phyloP scores from a whole-genome alignment of 371 early-diverging fungal species.

The Syncephalastrum monosporum region DNA sequence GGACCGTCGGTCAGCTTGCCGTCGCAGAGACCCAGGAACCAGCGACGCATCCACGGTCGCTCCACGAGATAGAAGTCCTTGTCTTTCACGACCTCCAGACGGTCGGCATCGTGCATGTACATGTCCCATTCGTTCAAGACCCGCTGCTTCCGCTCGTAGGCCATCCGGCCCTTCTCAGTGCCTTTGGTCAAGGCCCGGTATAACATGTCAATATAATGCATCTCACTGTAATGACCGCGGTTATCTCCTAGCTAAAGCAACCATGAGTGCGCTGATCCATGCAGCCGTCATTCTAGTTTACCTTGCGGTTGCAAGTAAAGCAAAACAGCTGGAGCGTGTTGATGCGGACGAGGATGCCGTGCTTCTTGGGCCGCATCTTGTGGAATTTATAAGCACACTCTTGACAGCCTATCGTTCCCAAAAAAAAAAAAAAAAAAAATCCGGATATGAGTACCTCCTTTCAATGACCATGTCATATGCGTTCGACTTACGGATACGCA shows the following conservation, averaged over 20 bases:
- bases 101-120: conserved; percentile 32
- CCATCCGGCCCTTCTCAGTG: conserved; percentile 31
- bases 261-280: background rate
- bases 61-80: conserved; percentile 39
- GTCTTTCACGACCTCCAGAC: conserved; percentile 18
- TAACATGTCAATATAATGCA: conserved; percentile 34
- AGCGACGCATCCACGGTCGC: conserved; percentile 41
- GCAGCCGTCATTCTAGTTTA: conserved; percentile 12
- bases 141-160: conserved; percentile 30
- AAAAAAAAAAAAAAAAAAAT: background rate
- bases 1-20: conserved; percentile 39
- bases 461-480: background rate
- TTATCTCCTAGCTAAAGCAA: conserved; percentile 37
- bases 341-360: conserved; percentile 46
- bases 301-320: conserved; percentile 43
- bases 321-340: conserved; percentile 46
- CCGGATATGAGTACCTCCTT: background rate
- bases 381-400: conserved; percentile 49
- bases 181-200: conserved; percentile 34
- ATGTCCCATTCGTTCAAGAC: conserved; percentile 38
- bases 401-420: conserved; percentile 28
- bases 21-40: conserved; percentile 50
- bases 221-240: conserved; percentile 44
- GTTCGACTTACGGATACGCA: conserved; percentile 33
- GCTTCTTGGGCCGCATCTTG: conserved; percentile 29